Evolutionary conservation across 2,329 filamentous ascomycete species (phyloP), one percentile per base, ranked within the genome.

Genomic region (Colletotrichum endophyticum): DNA sequence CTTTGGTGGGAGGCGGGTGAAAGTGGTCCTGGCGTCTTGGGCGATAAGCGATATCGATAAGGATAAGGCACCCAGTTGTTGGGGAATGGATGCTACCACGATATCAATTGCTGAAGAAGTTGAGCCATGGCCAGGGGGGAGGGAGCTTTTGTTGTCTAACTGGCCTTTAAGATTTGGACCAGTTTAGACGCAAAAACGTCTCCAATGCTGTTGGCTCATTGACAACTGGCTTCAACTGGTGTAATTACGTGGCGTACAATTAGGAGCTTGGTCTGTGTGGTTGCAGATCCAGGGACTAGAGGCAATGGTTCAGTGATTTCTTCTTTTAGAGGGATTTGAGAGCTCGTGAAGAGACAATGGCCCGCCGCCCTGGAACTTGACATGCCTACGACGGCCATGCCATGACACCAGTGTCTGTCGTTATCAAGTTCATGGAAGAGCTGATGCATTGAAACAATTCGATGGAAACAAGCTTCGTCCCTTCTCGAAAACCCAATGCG

Each of bases 1-100:
- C 44, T 49, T 49, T 22, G n/a, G 19, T 49, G 44, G 44, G n/a
- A 69, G 74, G 28, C n/a, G 59, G 39, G 73, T 53, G 44, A 53
- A 53, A 53, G 27, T 69, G 74, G 71, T 19, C 66, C 71, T 66
- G 25, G 71, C 73, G 36, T 11, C 16, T 22, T 22, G 49, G 44
- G 12, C 49, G 73, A 75, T 67, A 67, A 62, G 16, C 27, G 68
- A 72, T 75, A 53, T 39, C 32, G 36, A 72, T 75, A 61, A 28
- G 32, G 69, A 75, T 75, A 75, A 72, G 53, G 11, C 44, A 53
- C n/a, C 44, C n/a, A 28, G 27, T 67, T 68, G 62, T 75, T 75
- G 69, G 39, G 69, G 69, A 57, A 34, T 13, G 12, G 61, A 19
- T 53, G 44, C 44, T 22, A 53, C 11, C n/a, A 53, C n/a, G 44